Evolutionary conservation across 2,329 filamentous ascomycete genomes (phyloP), one percentile per base, ranked within the genome.

Genomic region (Aspergillus intermedius): DNA sequence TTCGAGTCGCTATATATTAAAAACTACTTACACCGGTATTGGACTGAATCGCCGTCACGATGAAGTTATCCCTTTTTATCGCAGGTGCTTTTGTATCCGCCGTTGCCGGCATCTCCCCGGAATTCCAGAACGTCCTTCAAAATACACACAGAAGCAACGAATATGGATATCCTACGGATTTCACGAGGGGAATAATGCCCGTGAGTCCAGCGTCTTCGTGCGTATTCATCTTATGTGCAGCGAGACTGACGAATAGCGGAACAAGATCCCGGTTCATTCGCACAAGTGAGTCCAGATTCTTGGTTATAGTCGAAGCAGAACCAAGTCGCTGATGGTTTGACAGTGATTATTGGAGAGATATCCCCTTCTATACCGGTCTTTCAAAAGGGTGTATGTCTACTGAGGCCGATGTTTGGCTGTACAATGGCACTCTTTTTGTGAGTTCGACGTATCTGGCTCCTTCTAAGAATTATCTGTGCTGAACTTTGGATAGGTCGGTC

Each of bases 321-420:
- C 10, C 10, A 19, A 42, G 21, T 23, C n/a, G 5, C 47, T 57
- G 42, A 62, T 15, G 3, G 0, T 15, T 4, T 13, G 0, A 19
- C 41, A 85, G 84, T 61, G 81, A 84, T 57, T 84, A 83, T 64
- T 73, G 70, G 71, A 65, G 71, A 49, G 63, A 66, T 41, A 59
- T 73, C 1, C 73, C 73, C n/a, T 69, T 75, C 40, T 75, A 72
- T 34, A 70, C 70, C 5, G 68, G 77, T 10, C 64, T 86, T 28
- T 75, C 76, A 4, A 73, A 77, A 42, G 82, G 82, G 4, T 79
- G 79, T 39, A 72, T 77, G 4, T 76, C 74, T 3, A 76, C 78
- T 2, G 81, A 84, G 66, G 80, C 78, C 2, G 80, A 84, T 63
- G 78, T 83, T 22, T 83, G 79, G 77, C 64, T 83, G 34, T 73